phyloP scores from a whole-genome alignment of 371 early-diverging fungal genomes.

The Lichtheimia hyalospora region DNA sequence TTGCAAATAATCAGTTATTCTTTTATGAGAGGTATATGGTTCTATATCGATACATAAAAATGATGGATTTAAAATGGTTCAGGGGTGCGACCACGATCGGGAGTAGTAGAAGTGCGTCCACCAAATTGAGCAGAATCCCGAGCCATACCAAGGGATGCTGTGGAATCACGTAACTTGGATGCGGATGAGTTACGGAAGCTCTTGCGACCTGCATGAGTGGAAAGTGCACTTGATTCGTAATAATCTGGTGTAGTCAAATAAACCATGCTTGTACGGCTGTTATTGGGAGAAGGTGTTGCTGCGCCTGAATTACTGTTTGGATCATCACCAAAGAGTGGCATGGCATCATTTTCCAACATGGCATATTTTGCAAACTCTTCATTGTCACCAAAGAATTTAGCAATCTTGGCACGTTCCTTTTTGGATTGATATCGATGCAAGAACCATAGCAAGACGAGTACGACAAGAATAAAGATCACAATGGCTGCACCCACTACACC shows the following conservation, averaged over 20 bases:
- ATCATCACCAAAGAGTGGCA: slow-evolving; percentile 3
- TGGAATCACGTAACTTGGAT: slow-evolving; percentile 2
- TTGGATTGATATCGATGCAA: slow-evolving; percentile 49
- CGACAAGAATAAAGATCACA: slow-evolving; percentile 33
- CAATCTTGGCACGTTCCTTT: slow-evolving; percentile 41
- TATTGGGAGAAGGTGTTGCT: background rate
- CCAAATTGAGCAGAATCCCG: no score
- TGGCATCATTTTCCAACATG: slow-evolving; percentile 23
- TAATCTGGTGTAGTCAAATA: slow-evolving; percentile 41
- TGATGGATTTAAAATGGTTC: no score
- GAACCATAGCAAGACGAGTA: slow-evolving; percentile 33
- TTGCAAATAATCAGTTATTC: no score
- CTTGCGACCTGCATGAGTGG: slow-evolving; percentile 2
- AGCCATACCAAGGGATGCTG: background rate
- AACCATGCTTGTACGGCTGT: slow-evolving; percentile 25
- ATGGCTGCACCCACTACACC: slow-evolving; percentile 33
- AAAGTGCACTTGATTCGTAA: slow-evolving; percentile 29
- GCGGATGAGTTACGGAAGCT: slow-evolving; percentile 4
- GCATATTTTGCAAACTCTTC: slow-evolving; percentile 45
- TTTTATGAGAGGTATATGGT: no score
- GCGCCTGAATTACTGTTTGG: background rate
- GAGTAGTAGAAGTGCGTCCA: no score
- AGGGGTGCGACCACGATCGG: no score
- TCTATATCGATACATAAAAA: no score
- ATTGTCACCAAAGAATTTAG: slow-evolving; percentile 43